phyloP scores from a whole-genome alignment of 2,329 filamentous ascomycete species.

The Arthrinium puccinioides region DNA sequence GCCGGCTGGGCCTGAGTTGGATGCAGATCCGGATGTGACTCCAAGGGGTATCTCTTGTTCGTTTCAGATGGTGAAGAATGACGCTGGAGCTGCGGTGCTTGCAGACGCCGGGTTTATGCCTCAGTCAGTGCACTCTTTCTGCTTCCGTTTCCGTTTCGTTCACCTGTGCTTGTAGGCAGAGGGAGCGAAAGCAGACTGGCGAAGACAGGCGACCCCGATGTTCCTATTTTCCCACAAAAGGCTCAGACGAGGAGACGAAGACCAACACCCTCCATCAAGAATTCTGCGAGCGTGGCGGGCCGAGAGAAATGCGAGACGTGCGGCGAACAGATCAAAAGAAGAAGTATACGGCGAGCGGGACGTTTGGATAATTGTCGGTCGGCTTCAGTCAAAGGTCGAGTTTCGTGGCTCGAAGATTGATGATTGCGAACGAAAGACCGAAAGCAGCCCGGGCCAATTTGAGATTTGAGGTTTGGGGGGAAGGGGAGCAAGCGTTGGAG shows the following conservation, averaged over 20 bases:
- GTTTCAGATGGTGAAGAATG: not conserved
- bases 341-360: too few species aligned
- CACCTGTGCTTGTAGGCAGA: not conserved
- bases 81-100: too few species aligned
- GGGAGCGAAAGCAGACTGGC: not conserved
- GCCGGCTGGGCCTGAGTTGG: not conserved
- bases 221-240: conserved; percentile 2
- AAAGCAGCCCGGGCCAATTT: too few species aligned
- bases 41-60: not conserved
- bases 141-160: not conserved
- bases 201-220: not conserved
- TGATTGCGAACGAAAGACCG: too few species aligned
- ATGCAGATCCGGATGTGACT: not conserved
- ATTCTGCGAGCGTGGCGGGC: too few species aligned
- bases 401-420: too few species aligned
- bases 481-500: too few species aligned
- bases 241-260: conserved; percentile 1
- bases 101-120: not conserved
- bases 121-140: not conserved
- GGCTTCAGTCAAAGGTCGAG: too few species aligned
- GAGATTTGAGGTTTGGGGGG: too few species aligned
- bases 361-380: too few species aligned
- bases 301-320: too few species aligned
- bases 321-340: not conserved
- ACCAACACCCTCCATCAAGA: conserved; percentile 2